Base-by-base conservation (phyloP, 2,329 filamentous ascomycete genomes). In the Aspergillus novofumigatus region DNA sequence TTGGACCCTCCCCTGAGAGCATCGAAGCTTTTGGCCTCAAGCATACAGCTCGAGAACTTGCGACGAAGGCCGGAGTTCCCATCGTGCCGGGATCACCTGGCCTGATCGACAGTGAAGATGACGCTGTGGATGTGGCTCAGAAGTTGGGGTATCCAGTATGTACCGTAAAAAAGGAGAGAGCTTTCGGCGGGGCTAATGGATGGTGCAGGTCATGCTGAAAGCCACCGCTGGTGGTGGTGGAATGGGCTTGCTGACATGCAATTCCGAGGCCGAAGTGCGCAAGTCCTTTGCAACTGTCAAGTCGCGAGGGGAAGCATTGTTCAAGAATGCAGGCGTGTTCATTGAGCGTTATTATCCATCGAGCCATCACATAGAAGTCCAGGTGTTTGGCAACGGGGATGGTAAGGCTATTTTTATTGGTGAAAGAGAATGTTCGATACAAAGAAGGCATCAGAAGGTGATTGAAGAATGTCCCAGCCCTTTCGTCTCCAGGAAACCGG, bases 401-500 rank as follows among this genome's bases (percentile, higher is more conserved):
- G 91, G 91, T 1, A 85, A 89, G 69, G 91, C 88, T 17, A 87
- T 96, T 9, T 86, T 89, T n/a, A 84, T 96, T 29, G 91, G 91
- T 21, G 92, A 96, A 76, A 81, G 92, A 55, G 92, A 96, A 71
- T 96, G 92, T 75, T 93, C 89, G 52, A 83, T 96, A 11, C 92
- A 96, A 75, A 80, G 92, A 61, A 79, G 92, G 44, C 91, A 96
- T 69, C 92, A 96, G 71, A 96, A 96, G 77, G 89, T 96, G 45
- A 82, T 96, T 23, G 92, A 96, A 71, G 92, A 96, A 74, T 92
- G 89, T 3, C 92, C 92, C 0, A 91, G 90, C 14, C 91, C 91
- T 0, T 86, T 87, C 58, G 76, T 84, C 0, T 72, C 75, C 51
- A 75, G 67, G 45, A 74, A 80, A 53, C 71, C 72, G 78, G 84